Evolutionary conservation across 805 yeast species (phyloP).

Genomic region (Scheffersomyces amazonensis): DNA sequence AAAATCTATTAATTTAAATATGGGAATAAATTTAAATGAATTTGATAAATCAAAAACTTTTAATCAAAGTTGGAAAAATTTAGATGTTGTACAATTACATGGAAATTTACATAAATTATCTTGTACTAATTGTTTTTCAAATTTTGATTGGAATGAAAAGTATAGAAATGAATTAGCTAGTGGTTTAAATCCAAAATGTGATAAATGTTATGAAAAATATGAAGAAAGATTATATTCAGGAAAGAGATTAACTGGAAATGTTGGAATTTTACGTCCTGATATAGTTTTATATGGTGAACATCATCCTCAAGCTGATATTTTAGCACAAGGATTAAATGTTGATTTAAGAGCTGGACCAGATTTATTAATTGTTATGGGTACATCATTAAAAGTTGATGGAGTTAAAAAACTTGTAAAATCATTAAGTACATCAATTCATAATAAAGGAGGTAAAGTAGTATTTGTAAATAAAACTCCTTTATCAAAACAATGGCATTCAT

Average conservation of each 20-base stretch:
- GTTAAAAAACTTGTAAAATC: constrained; percentile 73
- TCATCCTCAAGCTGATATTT: constrained; percentile 82
- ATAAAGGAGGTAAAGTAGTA: constrained; percentile 74
- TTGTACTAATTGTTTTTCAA: constrained; percentile 68
- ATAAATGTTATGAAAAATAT: constrained; percentile 57
- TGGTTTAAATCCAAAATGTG: constrained; percentile 79
- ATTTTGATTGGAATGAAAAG: constrained; percentile 60
- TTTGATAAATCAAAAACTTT: constrained; percentile 20
- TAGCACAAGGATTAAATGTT: constrained; percentile 63
- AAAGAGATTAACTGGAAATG: constrained; percentile 65
- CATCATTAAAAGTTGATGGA: constrained; percentile 89
- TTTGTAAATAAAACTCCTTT: constrained; percentile 70
- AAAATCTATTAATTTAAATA: constrained; percentile 55
- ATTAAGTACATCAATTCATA: constrained; percentile 68
- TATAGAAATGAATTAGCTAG: constrained; percentile 44
- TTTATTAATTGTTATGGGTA: constrained; percentile 83
- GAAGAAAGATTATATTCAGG: constrained; percentile 62
- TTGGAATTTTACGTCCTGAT: constrained; percentile 82
- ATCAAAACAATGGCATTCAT: constrained; percentile 63
- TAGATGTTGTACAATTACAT: constrained; percentile 85
- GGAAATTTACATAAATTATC: constrained; percentile 78
- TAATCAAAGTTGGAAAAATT: constrained; percentile 52
- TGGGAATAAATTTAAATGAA: constrained; percentile 46
- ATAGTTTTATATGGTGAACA: constrained; percentile 92
- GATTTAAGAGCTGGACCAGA: constrained; percentile 75